Conservation (phyloP, 176 grass and related monocot genomes). For the Aegilops bicornis region DNA sequence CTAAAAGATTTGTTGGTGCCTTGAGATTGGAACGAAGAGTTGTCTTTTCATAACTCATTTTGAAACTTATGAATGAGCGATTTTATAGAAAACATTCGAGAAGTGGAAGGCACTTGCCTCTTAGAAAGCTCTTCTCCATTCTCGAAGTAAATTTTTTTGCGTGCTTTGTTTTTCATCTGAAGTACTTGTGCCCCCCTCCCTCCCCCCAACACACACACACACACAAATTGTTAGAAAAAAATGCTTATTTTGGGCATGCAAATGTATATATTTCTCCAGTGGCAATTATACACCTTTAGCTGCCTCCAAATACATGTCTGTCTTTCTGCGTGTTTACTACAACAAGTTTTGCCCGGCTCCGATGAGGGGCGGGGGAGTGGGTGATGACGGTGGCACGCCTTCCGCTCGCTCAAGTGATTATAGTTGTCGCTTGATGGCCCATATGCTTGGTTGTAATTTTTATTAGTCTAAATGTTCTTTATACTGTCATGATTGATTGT, state of each 20-base stretch:
- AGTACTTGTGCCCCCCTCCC: background rate
- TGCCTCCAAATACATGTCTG: too few relatives aligned
- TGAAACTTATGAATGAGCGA: background rate
- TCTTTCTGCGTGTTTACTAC: too few relatives aligned
- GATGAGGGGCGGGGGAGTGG: too few relatives aligned
- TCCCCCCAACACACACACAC: too few relatives aligned
- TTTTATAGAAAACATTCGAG: background rate
- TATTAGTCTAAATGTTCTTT: too few relatives aligned
- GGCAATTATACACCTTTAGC: background rate
- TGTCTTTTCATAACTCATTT: background rate
- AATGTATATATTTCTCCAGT: background rate
- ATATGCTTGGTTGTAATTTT: too few relatives aligned
- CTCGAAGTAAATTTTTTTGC: background rate
- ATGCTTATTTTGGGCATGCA: background rate
- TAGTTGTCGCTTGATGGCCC: too few relatives aligned
- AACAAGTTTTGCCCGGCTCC: too few relatives aligned
- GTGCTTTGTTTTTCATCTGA: background rate
- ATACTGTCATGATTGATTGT: too few relatives aligned
- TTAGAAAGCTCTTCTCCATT: background rate
- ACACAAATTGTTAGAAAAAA: background rate
- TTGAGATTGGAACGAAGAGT: background rate
- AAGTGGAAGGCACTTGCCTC: background rate
- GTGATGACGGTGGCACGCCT: too few relatives aligned
- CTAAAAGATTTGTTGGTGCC: background rate
- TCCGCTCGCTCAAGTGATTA: too few relatives aligned